Percentiles rank a stretch among this genome's conserved stretches.
Conservation (phyloP, 176 grass and related monocot genomes). For the Zea mays region Zm-B73-REFERENCE-NAM-5.0 NC_050098.1:54372501-54373000, state of each 20-base stretch:
- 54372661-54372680: background rate
- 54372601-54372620: too few relatives aligned
- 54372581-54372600: too few relatives aligned
- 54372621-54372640: background rate
- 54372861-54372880: slow-evolving; percentile 11
- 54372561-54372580: too few relatives aligned
- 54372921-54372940: background rate
- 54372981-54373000: background rate
- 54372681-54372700: background rate
- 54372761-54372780: background rate
- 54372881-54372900: background rate
- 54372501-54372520: too few relatives aligned
- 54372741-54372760: background rate
- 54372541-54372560: too few relatives aligned
- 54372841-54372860: background rate
- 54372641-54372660: background rate
- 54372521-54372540: too few relatives aligned
- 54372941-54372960: background rate
- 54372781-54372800: background rate
- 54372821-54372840: background rate
- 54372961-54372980: slow-evolving; percentile 10
- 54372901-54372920: background rate
- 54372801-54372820: background rate
- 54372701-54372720: too few relatives aligned
- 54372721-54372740: background rate